A percentile compares a stretch with the other conserved stretches of the same genome.
Conservation (phyloP, 345 rosid species). For the Murraya paniculata region DNA sequence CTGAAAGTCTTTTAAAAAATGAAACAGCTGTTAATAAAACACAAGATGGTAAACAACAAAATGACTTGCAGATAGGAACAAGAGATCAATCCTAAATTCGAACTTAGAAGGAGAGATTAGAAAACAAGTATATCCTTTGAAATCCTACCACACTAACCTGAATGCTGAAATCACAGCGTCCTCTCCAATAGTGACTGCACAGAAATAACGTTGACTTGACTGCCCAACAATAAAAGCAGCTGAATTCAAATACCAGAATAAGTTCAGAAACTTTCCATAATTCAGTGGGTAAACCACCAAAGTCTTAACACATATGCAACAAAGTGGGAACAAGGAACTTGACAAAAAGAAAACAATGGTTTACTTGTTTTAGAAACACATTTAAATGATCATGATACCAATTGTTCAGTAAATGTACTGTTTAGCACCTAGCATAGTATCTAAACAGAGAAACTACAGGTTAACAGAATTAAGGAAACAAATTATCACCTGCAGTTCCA, state of each 20-base stretch:
- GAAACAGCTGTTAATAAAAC: conserved; percentile 11
- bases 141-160: conserved; percentile 51
- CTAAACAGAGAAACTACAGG: not conserved
- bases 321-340: not conserved
- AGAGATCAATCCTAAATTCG: not conserved
- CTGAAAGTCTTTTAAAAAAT: conserved; percentile 70
- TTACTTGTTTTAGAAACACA: conserved; percentile 3
- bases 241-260: conserved; percentile 64
- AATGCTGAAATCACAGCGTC: conserved; percentile 94
- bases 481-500: conserved; percentile 75
- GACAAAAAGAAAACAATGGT: not conserved
- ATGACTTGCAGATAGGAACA: not conserved
- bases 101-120: not conserved
- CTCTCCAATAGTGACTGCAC: conserved; percentile 90
- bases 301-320: conserved; percentile 10
- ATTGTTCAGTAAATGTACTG: not conserved
- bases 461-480: conserved; percentile 3
- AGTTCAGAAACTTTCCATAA: conserved; percentile 37
- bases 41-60: not conserved
- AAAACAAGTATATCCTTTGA: not conserved
- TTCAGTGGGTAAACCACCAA: conserved; percentile 24
- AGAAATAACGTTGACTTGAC: conserved; percentile 93
- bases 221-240: conserved; percentile 97
- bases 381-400: not conserved
- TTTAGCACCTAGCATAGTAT: not conserved